Base-by-base conservation (phyloP, 257 asterid species). In the Nicotiana otophora region DNA sequence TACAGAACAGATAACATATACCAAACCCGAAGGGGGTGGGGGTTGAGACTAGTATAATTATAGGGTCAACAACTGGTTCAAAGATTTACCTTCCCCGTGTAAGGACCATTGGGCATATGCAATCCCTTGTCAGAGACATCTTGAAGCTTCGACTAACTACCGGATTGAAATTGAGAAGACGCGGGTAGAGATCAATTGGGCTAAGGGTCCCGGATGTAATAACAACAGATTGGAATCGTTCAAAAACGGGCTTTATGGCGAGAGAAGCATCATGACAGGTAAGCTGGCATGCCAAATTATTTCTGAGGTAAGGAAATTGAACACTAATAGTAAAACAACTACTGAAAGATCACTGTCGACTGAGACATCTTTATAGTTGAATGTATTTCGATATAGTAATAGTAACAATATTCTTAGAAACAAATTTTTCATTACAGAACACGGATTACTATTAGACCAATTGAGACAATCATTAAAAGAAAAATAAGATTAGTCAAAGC, bases 261-360 rank as follows among this genome's bases (percentile, higher is more conserved):
- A 96, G 97, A 82, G 99, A 96, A 81, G 99, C 98, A 89, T 96
- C 99, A 81, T 96, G 98, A 85, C 99, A 96, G 86, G 98, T 92
- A 81, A 96, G 95, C 99, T 96, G 97, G 70, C 87, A 83, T 68
- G 28, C 81, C 81, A 87, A 78, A 74, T 46, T 51, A 74, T 48
- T 51, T 66, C 55, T 28, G 51, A 57, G 15, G 76, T 51, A 30
- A 70, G 76, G 53, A 58, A 81, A 30, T 26, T 46, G 76, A 36
- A 36, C 19, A 51, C 34, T 31, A 66, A 51, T 31, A 3, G 46
- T 34, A 74, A 74, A 48, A 28, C 42, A 79, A 34, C 60, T 58
- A 39, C 62, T n/a, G 3, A 11, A 61, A 14, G 36, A 61, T 26
- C 23, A 26, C 4, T 15, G 39, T 20, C 16, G 28, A 48, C 20